Evolutionary conservation across 2,329 filamentous ascomycete genomes (phyloP).

Genomic region (Penicillium sp.): DNA sequence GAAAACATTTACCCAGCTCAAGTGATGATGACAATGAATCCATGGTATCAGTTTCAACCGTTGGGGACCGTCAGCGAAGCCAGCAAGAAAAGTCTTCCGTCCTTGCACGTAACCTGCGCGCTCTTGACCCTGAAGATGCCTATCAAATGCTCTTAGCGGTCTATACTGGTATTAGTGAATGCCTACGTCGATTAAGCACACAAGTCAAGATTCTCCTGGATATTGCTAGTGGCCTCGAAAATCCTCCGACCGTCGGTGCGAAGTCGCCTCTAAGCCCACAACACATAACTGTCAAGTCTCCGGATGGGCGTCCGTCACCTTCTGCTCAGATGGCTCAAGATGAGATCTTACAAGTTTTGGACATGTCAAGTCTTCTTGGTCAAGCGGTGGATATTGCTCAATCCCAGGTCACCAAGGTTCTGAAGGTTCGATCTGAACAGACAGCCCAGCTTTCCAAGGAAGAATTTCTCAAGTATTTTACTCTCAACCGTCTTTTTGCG

Average conservation of each 20-base stretch:
- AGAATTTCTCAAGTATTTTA: constrained; percentile 63
- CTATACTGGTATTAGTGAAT: constrained; percentile 86
- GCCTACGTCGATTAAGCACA: constrained; percentile 77
- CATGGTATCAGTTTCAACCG: constrained; percentile 80
- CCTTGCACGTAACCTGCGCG: constrained; percentile 81
- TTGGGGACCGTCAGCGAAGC: constrained; percentile 65
- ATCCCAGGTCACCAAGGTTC: constrained; percentile 62
- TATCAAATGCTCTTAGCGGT: constrained; percentile 79
- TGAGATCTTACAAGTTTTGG: constrained; percentile 63
- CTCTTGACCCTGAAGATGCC: constrained; percentile 78
- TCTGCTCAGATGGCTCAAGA: constrained; percentile 48
- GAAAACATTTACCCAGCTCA: constrained; percentile 83
- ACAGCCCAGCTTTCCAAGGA: constrained; percentile 55
- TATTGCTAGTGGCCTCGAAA: constrained; percentile 67
- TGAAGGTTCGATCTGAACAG: constrained; percentile 64
- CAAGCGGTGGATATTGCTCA: constrained; percentile 68
- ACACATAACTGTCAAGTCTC: constrained; percentile 38
- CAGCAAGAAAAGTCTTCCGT: constrained; percentile 89
- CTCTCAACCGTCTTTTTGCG: constrained; percentile 63
- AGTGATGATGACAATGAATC: constrained; percentile 93
- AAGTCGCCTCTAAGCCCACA: constrained; percentile 50
- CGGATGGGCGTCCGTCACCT: constrained; percentile 25
- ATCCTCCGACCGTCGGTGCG: constrained; percentile 39
- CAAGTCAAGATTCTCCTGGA: constrained; percentile 95
- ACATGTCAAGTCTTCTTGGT: constrained; percentile 65